Evolutionary conservation across 768 basidiomycete genomes (phyloP), one percentile per base, ranked within the genome.

Genomic region (Leccinum incarnatum): DNA sequence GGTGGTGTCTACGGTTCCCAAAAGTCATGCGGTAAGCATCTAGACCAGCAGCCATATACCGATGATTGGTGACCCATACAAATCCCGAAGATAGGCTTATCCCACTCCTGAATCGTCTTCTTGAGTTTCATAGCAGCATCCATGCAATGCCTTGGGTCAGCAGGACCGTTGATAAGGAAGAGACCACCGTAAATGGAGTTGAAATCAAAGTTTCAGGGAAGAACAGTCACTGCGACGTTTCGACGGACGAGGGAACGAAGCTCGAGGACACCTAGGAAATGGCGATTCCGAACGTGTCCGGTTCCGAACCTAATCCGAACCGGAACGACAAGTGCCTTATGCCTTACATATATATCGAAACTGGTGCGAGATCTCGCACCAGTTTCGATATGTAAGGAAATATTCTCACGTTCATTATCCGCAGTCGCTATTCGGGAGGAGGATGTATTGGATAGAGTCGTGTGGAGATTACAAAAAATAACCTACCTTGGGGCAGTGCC

Each of bases 51-150:
- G 97, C 97, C 81, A 23, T 23, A 99, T 91, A 51, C 95, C 97
- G 65, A 99, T 91, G 65, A 99, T 83, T 99, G 96, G 72, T 98
- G 93, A 53, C 96, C 97, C 97, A 99, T 98, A 76, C 97, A 99
- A 65, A 99, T 96, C 55, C 97, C 97, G 65, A 98, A 98, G 42
- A 98, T 82, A 11, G 97, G 97, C 71, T 87, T 93, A 70, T 86
- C 76, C 96, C 96, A 98, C 74, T 95, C 93, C 40, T 80, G 67
- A 53, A 99, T 74, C 11, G 94, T 96, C 67, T 82, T 82, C 65
- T 93, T 84, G 48, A 98, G 83, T 61, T 89, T 84, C 57, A 86
- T 68, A 10, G 87, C 91, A 19, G 93, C 93, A 56, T 91, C 86
- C 83, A 88, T 87, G 75, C 93, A 95, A 62, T 91, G 89, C 61